Evolutionary conservation across 805 yeast species (phyloP).

Genomic region (Monosporozyma aerobia): DNA sequence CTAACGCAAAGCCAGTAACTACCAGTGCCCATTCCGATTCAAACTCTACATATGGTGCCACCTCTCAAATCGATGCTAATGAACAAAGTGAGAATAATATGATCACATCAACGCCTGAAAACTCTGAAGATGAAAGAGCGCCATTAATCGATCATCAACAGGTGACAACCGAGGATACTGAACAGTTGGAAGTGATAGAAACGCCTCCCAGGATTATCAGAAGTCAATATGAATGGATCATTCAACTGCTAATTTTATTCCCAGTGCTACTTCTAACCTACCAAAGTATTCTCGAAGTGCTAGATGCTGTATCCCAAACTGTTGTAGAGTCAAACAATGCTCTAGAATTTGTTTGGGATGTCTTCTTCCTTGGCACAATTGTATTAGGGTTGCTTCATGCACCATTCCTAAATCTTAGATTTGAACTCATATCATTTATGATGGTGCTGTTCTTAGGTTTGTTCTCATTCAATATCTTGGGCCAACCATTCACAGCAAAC

Average conservation of each 20-base stretch:
- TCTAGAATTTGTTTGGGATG: conserved; percentile 30
- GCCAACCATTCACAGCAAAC: conserved; percentile 46
- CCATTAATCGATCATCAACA: conserved; percentile 19
- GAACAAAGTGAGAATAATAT: neutral
- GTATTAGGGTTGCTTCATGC: conserved; percentile 16
- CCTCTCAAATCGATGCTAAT: neutral
- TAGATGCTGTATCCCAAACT: conserved; percentile 52
- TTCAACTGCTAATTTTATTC: conserved; percentile 60
- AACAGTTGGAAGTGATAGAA: too few species aligned
- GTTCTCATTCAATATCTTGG: conserved; percentile 24
- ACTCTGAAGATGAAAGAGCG: conserved; percentile 23
- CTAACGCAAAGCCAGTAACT: neutral
- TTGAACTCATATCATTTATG: neutral
- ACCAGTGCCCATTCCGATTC: neutral
- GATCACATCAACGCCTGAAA: neutral
- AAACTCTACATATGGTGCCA: neutral
- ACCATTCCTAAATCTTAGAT: conserved; percentile 2
- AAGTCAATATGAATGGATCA: conserved; percentile 64
- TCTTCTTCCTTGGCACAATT: conserved; percentile 30
- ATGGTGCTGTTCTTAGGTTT: neutral
- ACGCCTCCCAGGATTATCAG: neutral
- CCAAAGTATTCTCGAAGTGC: conserved; percentile 36
- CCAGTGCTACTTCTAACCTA: conserved; percentile 55
- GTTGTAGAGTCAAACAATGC: conserved; percentile 53
- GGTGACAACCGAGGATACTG: neutral